Conservation (phyloP, 345 rosid genomes). For the Syzygium oleosum region DNA sequence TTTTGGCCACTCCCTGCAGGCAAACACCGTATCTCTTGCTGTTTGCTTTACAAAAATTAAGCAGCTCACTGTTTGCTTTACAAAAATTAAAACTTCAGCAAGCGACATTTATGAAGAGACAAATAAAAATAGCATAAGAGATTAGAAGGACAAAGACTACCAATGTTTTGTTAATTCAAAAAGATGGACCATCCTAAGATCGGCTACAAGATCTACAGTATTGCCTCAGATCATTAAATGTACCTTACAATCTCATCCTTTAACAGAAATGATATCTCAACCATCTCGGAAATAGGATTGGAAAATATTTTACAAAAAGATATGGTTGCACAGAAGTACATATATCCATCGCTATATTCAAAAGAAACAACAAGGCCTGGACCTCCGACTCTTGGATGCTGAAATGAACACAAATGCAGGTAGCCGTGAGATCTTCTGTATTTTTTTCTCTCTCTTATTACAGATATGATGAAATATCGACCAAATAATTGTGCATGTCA, state of each 20-base stretch:
- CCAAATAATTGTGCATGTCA: neutral
- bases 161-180: neutral
- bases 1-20: conserved; percentile 79
- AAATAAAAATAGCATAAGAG: neutral
- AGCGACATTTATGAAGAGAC: neutral
- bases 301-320: neutral
- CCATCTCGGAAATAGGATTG: neutral
- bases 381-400: conserved; percentile 90
- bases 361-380: conserved; percentile 72
- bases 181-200: neutral
- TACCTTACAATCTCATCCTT: neutral
- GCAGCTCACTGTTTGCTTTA: neutral
- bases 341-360: conserved; percentile 61
- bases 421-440: neutral
- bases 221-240: neutral
- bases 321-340: conserved; percentile 15
- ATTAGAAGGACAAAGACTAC: neutral
- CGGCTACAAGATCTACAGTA: neutral
- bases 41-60: neutral
- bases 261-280: neutral
- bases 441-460: conserved; percentile 9
- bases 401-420: conserved; percentile 4
- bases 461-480: neutral
- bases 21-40: neutral
- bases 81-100: neutral